phyloP scores from a whole-genome alignment of 139 green algal genomes.

The Chlorella sp. region DNA sequence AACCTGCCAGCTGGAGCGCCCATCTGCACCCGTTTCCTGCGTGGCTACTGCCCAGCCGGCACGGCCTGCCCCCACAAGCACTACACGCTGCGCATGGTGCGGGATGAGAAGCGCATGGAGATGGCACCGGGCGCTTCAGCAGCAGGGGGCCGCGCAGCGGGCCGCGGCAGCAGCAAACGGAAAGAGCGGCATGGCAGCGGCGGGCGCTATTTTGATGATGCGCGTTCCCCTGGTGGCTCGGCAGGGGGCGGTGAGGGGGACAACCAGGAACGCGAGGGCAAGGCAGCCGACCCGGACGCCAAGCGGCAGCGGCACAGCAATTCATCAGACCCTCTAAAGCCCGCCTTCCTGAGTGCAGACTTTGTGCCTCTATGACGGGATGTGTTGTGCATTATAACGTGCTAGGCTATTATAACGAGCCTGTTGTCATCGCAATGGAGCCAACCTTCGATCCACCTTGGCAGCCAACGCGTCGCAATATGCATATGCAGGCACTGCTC shows the following conservation, averaged over 20 bases:
- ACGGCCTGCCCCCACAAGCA: constrained; percentile 66
- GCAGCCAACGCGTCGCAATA: no score
- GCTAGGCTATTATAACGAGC: no score
- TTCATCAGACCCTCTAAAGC: background rate
- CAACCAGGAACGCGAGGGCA: background rate
- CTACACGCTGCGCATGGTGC: constrained; percentile 62
- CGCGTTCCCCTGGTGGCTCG: background rate
- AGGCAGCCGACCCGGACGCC: background rate
- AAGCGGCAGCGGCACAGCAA: background rate
- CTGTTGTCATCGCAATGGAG: no score
- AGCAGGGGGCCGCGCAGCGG: background rate
- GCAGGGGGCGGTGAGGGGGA: no score
- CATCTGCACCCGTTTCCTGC: constrained; percentile 67
- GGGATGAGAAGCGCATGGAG: constrained; percentile 33
- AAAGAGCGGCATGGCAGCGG: background rate
- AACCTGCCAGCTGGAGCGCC: constrained; percentile 57
- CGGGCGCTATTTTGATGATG: background rate
- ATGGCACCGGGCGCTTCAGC: background rate
- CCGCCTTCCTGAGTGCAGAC: background rate
- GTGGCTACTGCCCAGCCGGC: constrained; percentile 68
- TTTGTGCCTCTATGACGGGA: background rate
- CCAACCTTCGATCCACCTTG: no score
- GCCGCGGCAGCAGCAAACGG: background rate
- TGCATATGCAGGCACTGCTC: no score
- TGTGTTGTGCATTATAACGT: no score